These are phyloP conservation scores for Paraglomus brasilianum DNA, from an alignment of 192 early-diverging fungal species.

Conservation along the genomic window DNA sequence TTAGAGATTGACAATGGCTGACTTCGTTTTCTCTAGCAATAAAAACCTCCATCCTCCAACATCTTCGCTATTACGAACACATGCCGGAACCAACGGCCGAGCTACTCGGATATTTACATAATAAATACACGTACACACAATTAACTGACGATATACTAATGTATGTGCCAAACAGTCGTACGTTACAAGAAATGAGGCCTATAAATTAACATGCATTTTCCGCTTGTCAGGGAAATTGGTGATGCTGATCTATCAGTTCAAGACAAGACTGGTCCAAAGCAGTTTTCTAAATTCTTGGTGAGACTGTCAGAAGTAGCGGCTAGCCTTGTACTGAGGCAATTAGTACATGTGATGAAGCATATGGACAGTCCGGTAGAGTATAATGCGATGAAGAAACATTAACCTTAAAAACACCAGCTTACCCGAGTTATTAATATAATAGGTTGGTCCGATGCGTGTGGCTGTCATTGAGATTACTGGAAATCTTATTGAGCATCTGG, in stretches of 20 bases:
- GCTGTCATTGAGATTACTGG: slow-evolving; percentile 89
- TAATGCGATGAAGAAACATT: neutral
- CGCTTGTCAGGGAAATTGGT: slow-evolving; percentile 30
- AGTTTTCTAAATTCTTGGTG: slow-evolving; percentile 79
- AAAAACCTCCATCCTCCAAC: slow-evolving; percentile 73
- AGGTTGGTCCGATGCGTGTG: slow-evolving; percentile 84
- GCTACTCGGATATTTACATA: slow-evolving; percentile 61
- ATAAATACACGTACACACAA: slow-evolving; percentile 62
- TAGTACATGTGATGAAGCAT: slow-evolving; percentile 79
- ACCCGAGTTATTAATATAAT: neutral
- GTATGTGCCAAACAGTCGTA: slow-evolving; percentile 40
- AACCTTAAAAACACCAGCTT: neutral
- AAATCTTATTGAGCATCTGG: slow-evolving; percentile 75
- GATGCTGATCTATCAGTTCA: slow-evolving; percentile 52
- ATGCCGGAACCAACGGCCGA: slow-evolving; percentile 81
- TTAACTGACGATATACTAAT: slow-evolving; percentile 73
- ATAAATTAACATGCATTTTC: slow-evolving; percentile 1
- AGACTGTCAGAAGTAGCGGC: slow-evolving; percentile 80
- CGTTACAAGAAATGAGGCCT: neutral
- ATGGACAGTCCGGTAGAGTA: slow-evolving; percentile 83
- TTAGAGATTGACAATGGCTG: neutral
- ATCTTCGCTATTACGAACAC: slow-evolving; percentile 84
- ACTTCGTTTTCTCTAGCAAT: neutral
- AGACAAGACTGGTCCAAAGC: slow-evolving; percentile 79
- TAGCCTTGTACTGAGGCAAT: slow-evolving; percentile 82